phyloP scores from a whole-genome alignment of 331 rosid genomes.

The Saraca asoca region DNA sequence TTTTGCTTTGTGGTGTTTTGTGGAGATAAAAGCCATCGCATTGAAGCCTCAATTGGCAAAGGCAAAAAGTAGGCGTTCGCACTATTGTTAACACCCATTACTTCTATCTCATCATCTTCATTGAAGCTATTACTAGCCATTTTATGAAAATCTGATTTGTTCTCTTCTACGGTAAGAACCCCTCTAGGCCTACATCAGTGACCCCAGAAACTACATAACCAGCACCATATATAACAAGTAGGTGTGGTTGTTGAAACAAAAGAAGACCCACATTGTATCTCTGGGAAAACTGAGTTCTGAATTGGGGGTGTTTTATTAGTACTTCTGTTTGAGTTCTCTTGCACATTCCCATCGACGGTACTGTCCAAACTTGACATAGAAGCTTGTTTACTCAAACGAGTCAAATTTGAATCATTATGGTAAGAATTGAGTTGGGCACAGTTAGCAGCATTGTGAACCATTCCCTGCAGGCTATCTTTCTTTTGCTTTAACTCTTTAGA shows the following conservation, averaged over 20 bases:
- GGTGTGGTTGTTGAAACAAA: slow-evolving; percentile 53
- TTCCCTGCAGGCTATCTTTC: too few species aligned
- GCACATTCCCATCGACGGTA: slow-evolving; percentile 14
- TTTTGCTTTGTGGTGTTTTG: too few species aligned
- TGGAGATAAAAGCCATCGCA: slow-evolving; percentile 79
- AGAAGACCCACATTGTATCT: slow-evolving; percentile 68
- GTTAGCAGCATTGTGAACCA: too few species aligned
- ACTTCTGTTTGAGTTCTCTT: slow-evolving; percentile 43
- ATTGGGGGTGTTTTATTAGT: slow-evolving; percentile 68
- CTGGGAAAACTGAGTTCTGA: slow-evolving; percentile 77
- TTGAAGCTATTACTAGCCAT: slow-evolving; percentile 38
- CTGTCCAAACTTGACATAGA: too few species aligned
- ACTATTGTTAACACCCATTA: slow-evolving; percentile 20
- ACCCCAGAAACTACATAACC: slow-evolving; percentile 84
- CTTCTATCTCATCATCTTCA: slow-evolving; percentile 33
- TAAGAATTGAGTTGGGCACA: too few species aligned
- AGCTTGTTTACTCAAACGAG: too few species aligned
- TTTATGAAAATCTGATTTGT: slow-evolving; percentile 39
- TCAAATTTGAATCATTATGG: too few species aligned
- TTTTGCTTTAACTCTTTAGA: too few species aligned
- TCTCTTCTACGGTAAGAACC: slow-evolving; percentile 63
- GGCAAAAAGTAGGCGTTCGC: slow-evolving; percentile 51
- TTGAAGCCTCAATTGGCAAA: slow-evolving; percentile 73
- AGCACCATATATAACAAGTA: slow-evolving; percentile 80
- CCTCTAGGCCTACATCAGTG: slow-evolving; percentile 88